Conservation (phyloP, 2,329 filamentous ascomycete species). For the Didymella segeticola region DNA sequence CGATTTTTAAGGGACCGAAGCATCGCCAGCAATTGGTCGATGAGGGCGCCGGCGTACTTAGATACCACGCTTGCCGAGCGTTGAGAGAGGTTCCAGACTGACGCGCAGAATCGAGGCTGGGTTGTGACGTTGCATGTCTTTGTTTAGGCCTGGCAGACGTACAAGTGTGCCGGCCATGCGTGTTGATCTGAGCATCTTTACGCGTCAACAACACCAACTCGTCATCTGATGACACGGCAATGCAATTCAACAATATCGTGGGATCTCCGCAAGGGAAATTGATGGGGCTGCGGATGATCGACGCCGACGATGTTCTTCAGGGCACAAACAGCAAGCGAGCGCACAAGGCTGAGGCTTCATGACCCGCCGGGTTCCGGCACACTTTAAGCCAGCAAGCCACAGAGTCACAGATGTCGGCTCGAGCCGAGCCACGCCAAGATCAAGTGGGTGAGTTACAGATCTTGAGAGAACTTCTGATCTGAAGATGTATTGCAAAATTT, state of each 20-base stretch:
- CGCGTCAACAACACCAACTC: background rate
- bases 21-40: constrained; percentile 15
- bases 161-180: constrained; percentile 2
- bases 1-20: background rate
- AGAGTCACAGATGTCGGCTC: constrained; percentile 12
- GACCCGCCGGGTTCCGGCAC: too few species aligned
- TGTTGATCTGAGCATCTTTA: background rate
- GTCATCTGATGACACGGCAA: background rate
- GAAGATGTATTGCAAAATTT: too few species aligned
- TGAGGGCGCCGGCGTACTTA: constrained; percentile 8
- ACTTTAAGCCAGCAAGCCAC: constrained; percentile 8
- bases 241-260: background rate
- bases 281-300: constrained; percentile 19
- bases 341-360: constrained; percentile 11
- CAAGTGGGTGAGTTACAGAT: background rate
- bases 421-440: constrained; percentile 7
- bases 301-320: constrained; percentile 9
- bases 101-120: constrained; percentile 16
- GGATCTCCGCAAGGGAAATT: constrained; percentile 9
- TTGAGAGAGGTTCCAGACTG: constrained; percentile 14
- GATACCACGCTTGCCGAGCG: constrained; percentile 8
- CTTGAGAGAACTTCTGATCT: background rate
- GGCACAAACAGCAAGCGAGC: constrained; percentile 6
- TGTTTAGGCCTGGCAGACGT: constrained; percentile 1
- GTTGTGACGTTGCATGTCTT: constrained; percentile 17